Base-by-base conservation (phyloP, 2,329 filamentous ascomycete genomes). In the Colletotrichum agaves region DNA sequence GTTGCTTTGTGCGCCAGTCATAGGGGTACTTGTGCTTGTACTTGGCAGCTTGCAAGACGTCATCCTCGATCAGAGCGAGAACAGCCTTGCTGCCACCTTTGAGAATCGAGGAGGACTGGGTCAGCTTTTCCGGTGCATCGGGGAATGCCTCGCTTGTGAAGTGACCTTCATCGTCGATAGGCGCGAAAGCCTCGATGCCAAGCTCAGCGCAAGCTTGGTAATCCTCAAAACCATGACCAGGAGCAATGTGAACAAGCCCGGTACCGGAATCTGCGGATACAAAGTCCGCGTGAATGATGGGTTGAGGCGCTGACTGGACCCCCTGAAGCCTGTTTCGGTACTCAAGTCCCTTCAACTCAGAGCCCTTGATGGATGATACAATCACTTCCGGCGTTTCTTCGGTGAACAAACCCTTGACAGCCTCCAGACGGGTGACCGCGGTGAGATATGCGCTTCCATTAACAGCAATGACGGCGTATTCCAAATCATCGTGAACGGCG, bases 181-280 rank as follows among this genome's bases (percentile, higher is more conserved):
- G 95, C 4, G 95, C 93, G 73, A 91, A 90, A 1, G 91, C 91
- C 1, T 88, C 83, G 62, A 98, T 92, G 2, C 88, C 90, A 50
- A 91, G 83, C 23, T 86, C 79, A 53, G 86, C 86, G 77, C 94
- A 97, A 5, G 91, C 88, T 69, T 95, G 89, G 75, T 98, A 99
- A 76, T 99, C 96, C 43, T 99, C 96, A 84, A 97, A 96, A 49
- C 96, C 96, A 75, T 99, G 96, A 3, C 96, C 96, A 6, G 96
- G 95, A 2, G 96, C 96, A 71, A 94, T 86, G 77, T 99, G 96
- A 35, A 99, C 96, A n/a, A 99, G 83, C 11, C 96, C 96, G 23
- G 95, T 94, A 57, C 96, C 96, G n/a, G 95, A 97, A 27, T 92
- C 89, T 1, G 91, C 89, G 2, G 94, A 93, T 12, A 99, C 96